phyloP scores from a whole-genome alignment of 2,329 filamentous ascomycete genomes.

The Penicillium sp. region DNA sequence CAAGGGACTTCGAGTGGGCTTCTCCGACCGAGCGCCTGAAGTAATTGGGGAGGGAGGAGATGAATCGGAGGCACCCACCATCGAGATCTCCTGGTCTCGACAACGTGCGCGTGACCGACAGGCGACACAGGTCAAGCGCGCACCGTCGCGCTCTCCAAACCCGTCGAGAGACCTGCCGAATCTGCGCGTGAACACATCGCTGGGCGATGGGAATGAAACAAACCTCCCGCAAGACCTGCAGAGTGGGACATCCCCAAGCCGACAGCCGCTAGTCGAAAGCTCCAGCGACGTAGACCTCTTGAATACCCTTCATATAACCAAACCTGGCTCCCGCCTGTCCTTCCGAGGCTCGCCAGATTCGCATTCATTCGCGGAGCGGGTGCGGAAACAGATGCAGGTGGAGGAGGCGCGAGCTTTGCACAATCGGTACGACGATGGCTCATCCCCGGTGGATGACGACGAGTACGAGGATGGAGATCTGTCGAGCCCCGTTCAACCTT shows the following conservation, averaged over 20 bases:
- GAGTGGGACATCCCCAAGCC: conserved; percentile 16
- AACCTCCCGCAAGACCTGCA: conserved; percentile 14
- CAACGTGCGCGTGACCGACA: conserved; percentile 24
- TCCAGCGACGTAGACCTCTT: conserved; percentile 40
- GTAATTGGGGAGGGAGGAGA: conserved; percentile 91
- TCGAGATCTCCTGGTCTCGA: conserved; percentile 64
- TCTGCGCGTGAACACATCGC: conserved; percentile 36
- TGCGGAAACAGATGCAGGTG: conserved; percentile 53
- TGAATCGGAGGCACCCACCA: conserved; percentile 70
- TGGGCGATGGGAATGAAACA: conserved; percentile 21
- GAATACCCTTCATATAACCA: conserved; percentile 29
- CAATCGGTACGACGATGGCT: conserved; percentile 38
- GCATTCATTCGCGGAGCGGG: conserved; percentile 47
- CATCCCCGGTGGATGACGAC: conserved; percentile 25
- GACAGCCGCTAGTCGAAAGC: conserved; percentile 35
- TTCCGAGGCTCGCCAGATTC: conserved; percentile 41
- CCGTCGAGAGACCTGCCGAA: conserved; percentile 24
- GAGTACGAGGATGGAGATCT: conserved; percentile 11
- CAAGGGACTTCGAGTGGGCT: conserved; percentile 73
- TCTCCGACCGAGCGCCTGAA: conserved; percentile 70
- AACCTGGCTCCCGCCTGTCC: conserved; percentile 39
- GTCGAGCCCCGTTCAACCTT: conserved; percentile 15
- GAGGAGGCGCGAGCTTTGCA: conserved; percentile 55
- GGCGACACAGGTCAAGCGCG: conserved; percentile 17
- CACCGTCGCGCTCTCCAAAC: conserved; percentile 10